Conservation (phyloP, 2,329 filamentous ascomycete species). For the Chalaropsis thielavioides region DNA sequence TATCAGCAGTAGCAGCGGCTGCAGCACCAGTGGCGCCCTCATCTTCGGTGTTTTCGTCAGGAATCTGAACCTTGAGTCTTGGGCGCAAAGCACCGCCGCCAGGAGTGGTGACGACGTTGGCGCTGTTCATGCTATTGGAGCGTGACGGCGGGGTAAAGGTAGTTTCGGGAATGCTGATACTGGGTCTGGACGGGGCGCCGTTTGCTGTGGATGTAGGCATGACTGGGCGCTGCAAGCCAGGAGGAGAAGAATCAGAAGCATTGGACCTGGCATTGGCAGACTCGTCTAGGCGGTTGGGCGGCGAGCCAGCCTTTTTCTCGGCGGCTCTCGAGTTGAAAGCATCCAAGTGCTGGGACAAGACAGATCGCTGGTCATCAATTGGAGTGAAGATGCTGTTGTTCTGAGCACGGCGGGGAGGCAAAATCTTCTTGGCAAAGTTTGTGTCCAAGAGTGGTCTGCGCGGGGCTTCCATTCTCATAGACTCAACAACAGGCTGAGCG, state of each 20-base stretch:
- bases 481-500: conserved; percentile 32
- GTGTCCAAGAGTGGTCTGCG: conserved; percentile 37
- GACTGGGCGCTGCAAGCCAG: conserved; percentile 23
- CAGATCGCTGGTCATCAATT: conserved; percentile 82
- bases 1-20: conserved; percentile 57
- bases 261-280: conserved; percentile 33
- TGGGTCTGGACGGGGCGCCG: conserved; percentile 27
- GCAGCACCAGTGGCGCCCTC: conserved; percentile 42
- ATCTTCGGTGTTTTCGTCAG: conserved; percentile 35
- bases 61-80: conserved; percentile 84
- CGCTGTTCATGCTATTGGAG: conserved; percentile 67
- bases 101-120: conserved; percentile 47
- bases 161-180: conserved; percentile 41
- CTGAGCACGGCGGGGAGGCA: conserved; percentile 47
- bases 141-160: conserved; percentile 57
- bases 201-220: background rate
- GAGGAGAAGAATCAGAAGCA: conserved; percentile 44
- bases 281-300: conserved; percentile 43
- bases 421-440: conserved; percentile 40
- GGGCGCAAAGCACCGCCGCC: conserved; percentile 49
- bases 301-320: conserved; percentile 20
- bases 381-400: conserved; percentile 88
- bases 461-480: conserved; percentile 27
- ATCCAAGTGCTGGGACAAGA: conserved; percentile 70
- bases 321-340: conserved; percentile 44